phyloP scores from a whole-genome alignment of 73 alveolate genomes.

The Symbiodinium natans region DNA sequence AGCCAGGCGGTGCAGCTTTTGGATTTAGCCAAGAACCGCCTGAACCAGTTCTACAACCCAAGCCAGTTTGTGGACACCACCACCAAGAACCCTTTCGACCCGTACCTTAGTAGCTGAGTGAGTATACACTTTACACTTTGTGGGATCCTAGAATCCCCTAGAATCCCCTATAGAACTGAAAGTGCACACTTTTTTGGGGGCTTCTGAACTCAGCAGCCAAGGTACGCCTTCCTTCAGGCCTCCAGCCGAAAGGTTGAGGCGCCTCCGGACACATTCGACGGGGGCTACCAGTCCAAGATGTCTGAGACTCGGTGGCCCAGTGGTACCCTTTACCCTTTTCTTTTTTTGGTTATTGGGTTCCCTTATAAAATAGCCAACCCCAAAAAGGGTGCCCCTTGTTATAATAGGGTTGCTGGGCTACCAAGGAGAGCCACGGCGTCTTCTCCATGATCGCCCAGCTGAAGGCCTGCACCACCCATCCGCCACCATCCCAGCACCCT shows the following conservation, averaged over 20 bases:
- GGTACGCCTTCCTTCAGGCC: not conserved
- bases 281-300: constrained; percentile 38
- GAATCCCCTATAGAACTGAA: no score
- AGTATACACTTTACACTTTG: no score
- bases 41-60: constrained; percentile 3
- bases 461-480: no score
- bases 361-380: no score
- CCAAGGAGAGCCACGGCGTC: constrained; percentile 55
- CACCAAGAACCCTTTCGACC: not conserved
- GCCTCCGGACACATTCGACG: constrained; percentile 44
- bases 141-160: no score
- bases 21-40: constrained; percentile 25
- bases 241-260: not conserved
- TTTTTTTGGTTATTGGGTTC: no score
- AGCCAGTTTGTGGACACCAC: not conserved
- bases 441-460: constrained; percentile 31
- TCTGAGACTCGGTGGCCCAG: no score
- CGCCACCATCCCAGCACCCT: not conserved
- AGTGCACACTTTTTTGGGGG: not conserved
- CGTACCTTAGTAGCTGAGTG: no score
- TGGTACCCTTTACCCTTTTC: no score
- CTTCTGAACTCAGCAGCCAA: not conserved
- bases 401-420: no score
- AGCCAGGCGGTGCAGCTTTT: constrained; percentile 38
- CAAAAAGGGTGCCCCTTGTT: no score